Percentiles rank a stretch among this genome's conserved stretches.
phyloP scores from a whole-genome alignment of 176 grass and related monocot genomes.

The Areca catechu region DNA sequence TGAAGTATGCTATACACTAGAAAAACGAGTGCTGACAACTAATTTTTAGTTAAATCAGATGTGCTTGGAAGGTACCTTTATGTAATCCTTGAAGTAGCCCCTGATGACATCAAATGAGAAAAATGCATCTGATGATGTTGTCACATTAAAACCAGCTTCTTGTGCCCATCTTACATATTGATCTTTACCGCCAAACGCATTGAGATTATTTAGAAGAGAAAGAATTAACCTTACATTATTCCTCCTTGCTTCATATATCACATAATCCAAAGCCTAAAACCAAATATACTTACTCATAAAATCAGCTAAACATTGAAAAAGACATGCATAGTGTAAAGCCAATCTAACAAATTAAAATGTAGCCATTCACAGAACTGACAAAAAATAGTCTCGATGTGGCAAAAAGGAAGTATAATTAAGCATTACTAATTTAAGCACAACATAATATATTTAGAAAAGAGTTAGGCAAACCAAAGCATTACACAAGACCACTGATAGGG shows the following conservation, averaged over 20 bases:
- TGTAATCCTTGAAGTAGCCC: slow-evolving; percentile 67
- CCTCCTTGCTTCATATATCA: slow-evolving; percentile 75
- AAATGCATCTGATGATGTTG: slow-evolving; percentile 57
- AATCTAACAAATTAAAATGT: no score
- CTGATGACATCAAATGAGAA: slow-evolving; percentile 68
- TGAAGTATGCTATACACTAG: no score
- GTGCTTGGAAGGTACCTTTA: not conserved
- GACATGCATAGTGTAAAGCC: no score
- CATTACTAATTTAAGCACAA: no score
- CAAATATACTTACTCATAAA: slow-evolving; percentile 2
- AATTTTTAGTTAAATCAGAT: not conserved
- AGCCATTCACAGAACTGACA: no score
- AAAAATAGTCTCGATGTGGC: no score
- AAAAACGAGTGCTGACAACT: no score
- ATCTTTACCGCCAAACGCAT: slow-evolving; percentile 81
- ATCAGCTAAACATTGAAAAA: not conserved
- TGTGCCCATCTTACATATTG: slow-evolving; percentile 91
- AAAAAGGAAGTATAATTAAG: no score
- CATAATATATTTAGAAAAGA: no score
- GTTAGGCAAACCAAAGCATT: no score
- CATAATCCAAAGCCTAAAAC: slow-evolving; percentile 74
- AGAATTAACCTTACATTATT: slow-evolving; percentile 67
- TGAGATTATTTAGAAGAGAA: slow-evolving; percentile 90
- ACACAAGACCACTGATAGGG: no score
- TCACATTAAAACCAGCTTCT: slow-evolving; percentile 49